Conservation (phyloP, 2,329 filamentous ascomycete species). For the Orbilia quercus region DNA sequence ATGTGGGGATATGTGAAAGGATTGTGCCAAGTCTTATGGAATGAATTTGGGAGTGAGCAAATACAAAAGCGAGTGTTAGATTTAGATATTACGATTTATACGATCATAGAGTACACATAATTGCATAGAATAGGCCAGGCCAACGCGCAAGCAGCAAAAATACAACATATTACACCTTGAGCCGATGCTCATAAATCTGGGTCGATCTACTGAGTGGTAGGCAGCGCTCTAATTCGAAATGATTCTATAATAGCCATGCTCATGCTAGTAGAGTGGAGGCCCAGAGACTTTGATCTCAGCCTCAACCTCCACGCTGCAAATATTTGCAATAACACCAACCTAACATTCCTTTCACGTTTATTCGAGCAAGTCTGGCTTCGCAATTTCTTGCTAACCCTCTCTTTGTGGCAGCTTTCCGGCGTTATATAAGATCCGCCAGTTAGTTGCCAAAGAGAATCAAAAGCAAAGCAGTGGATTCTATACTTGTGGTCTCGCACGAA, state of each 20-base stretch:
- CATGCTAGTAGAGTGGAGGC: too few relatives aligned
- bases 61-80: slow-evolving; percentile 1
- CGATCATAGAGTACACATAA: slow-evolving; percentile 1
- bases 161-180: slow-evolving; percentile 5
- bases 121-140: too few relatives aligned
- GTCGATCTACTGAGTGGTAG: too few relatives aligned
- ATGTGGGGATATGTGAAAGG: slow-evolving; percentile 66
- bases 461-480: neutral
- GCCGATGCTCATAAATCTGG: neutral
- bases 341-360: slow-evolving; percentile 22
- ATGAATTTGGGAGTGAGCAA: slow-evolving; percentile 11
- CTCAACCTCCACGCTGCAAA: neutral
- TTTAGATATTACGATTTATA: neutral
- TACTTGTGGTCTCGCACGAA: neutral
- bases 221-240: too few relatives aligned
- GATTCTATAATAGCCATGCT: too few relatives aligned
- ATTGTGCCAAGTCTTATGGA: slow-evolving; percentile 68
- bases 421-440: slow-evolving; percentile 29
- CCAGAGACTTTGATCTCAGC: too few relatives aligned
- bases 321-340: slow-evolving; percentile 3
- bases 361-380: slow-evolving; percentile 29
- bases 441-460: neutral
- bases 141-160: slow-evolving; percentile 1
- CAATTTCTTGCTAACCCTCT: slow-evolving; percentile 5
- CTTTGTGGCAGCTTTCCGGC: slow-evolving; percentile 7